phyloP scores from a whole-genome alignment of 2,329 filamentous ascomycete genomes.

The Fusarium clavum region DNA sequence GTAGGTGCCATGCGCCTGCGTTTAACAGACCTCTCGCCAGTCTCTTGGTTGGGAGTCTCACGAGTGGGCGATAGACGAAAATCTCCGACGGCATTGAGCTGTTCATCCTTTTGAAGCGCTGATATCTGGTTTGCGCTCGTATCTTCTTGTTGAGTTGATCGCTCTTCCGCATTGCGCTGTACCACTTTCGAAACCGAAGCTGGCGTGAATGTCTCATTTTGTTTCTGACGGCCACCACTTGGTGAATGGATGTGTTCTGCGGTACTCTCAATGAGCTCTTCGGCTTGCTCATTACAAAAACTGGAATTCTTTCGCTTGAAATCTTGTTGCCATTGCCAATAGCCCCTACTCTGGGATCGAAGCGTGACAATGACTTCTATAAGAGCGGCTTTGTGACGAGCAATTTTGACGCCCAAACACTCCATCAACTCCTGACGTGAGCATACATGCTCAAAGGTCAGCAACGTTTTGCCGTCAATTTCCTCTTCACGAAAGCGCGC shows the following conservation, averaged over 20 bases:
- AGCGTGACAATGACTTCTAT: slow-evolving; percentile 68
- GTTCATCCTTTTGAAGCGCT: background rate
- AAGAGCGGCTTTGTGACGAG: slow-evolving; percentile 69
- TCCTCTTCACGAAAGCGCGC: slow-evolving; percentile 68
- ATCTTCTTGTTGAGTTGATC: background rate
- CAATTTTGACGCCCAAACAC: slow-evolving; percentile 67
- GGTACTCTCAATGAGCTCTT: background rate
- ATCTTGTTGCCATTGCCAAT: slow-evolving; percentile 50
- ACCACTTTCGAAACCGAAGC: background rate
- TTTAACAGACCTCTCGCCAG: slow-evolving; percentile 36
- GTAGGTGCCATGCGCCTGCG: slow-evolving; percentile 46
- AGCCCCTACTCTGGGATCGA: slow-evolving; percentile 63
- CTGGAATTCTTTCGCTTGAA: slow-evolving; percentile 37
- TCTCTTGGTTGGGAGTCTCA: background rate
- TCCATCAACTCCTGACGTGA: slow-evolving; percentile 62
- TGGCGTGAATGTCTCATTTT: background rate
- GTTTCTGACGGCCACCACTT: background rate
- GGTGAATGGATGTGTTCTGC: background rate
- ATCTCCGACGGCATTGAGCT: background rate
- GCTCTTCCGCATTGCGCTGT: background rate
- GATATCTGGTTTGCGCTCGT: background rate
- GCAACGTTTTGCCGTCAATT: slow-evolving; percentile 72
- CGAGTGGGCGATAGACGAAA: background rate
- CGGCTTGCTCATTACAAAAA: slow-evolving; percentile 21
- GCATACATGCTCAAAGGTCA: slow-evolving; percentile 66